Base-by-base conservation (phyloP, 148 eudicot species). In the Agrostemma githago region DNA sequence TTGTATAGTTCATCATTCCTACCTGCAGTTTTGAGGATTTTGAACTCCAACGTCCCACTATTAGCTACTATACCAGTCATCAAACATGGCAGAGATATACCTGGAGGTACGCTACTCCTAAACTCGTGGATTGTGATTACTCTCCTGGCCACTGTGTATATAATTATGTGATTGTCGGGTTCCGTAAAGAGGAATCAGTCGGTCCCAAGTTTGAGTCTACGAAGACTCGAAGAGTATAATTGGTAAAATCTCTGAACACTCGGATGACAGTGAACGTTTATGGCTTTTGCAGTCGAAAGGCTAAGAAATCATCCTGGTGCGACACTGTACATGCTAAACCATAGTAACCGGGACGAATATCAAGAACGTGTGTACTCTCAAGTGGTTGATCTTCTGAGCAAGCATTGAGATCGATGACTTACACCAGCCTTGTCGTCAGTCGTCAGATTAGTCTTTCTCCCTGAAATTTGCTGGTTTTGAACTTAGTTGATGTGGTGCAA, bases 281-380 rank as follows among this genome's bases (percentile, higher is more conserved):
- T 68, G 15, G 61, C 6, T 21, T 54, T 14, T 72, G 79, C 97
- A 93, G 98, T 93, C 85, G 89, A 89, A 10, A 91, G 91, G 86
- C 48, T 93, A 86, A 89, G 84, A 74, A 91, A 88, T 78, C 91
- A 91, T 85, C 88, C 96, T 39, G 92, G 89, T 60, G 89, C 98
- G n/a, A 78, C 82, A 17, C 40, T 91, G 76, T 84, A 85, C 81
- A 84, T 91, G 3, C 86, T 94, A 44, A 82, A 83, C 71, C 69
- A 76, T 37, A 79, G 72, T 53, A 91, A 87, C 82, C 81, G 97
- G 77, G 95, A 91, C 76, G 77, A 85, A 15, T 79, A 77, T 70
- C 82, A 74, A 75, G 98, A 94, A 68, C 84, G 78, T 76, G 77
- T 94, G 63, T 87, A 81, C 79, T 82, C 90, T 68, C 80, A 65